These are phyloP conservation scores for Bretziella fagacearum DNA, from an alignment of 2,329 filamentous ascomycete species.

Conservation along the genomic window DNA sequence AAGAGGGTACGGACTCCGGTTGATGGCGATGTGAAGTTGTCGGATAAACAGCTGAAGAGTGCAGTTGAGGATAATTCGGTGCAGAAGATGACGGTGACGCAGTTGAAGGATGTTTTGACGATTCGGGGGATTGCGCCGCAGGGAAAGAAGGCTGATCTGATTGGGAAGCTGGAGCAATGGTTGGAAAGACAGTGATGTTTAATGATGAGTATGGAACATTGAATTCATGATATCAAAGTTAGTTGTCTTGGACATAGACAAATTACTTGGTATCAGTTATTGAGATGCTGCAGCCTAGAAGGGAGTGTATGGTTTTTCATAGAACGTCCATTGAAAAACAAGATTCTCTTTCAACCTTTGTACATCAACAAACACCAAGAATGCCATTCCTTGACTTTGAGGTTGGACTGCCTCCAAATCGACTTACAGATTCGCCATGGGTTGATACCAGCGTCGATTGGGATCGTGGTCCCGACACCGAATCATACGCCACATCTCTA, in stretches of 20 bases:
- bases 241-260: no score
- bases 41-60: slow-evolving; percentile 30
- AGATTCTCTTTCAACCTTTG: not conserved
- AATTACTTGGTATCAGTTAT: no score
- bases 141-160: slow-evolving; percentile 36
- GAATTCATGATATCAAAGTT: not conserved
- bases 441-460: not conserved
- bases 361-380: no score
- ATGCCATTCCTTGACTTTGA: slow-evolving; percentile 8
- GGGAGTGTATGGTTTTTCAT: no score
- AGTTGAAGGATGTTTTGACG: slow-evolving; percentile 33
- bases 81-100: slow-evolving; percentile 36
- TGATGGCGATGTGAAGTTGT: slow-evolving; percentile 19
- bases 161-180: slow-evolving; percentile 41
- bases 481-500: not conserved
- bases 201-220: not conserved
- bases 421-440: not conserved
- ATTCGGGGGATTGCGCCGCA: slow-evolving; percentile 31
- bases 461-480: not conserved
- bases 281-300: no score
- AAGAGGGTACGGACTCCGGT: slow-evolving; percentile 28
- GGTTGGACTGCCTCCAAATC: not conserved
- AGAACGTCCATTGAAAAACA: no score
- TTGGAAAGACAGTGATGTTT: slow-evolving; percentile 27
- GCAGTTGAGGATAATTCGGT: slow-evolving; percentile 30